A percentile compares a stretch with the other conserved stretches of the same genome.
Conservation (phyloP, 192 early-diverging fungal species). For the Irineochytrium annulatum region DNA sequence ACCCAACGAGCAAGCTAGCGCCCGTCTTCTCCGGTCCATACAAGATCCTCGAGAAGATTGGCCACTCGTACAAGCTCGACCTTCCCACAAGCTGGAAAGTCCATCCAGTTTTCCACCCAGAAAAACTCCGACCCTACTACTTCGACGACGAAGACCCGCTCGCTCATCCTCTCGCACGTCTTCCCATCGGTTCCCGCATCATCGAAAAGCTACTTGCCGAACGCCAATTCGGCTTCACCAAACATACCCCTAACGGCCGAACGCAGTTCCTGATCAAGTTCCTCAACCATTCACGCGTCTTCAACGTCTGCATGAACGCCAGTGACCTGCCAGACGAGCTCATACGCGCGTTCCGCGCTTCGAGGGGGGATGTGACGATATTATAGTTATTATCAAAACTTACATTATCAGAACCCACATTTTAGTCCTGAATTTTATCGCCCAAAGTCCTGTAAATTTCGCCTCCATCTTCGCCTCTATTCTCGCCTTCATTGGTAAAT, state of each 20-base stretch:
- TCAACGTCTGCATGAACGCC: conserved; percentile 28
- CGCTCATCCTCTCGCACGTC: conserved; percentile 40
- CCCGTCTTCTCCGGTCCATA: conserved; percentile 10
- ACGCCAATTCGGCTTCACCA: neutral
- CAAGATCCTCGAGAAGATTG: conserved; percentile 3
- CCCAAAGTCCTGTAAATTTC: no score
- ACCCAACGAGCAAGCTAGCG: conserved; percentile 12
- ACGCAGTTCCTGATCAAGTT: neutral
- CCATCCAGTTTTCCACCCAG: conserved; percentile 16
- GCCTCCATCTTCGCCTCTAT: no score
- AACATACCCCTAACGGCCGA: neutral
- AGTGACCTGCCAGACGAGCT: neutral
- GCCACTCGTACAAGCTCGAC: conserved; percentile 5
- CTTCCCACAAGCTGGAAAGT: conserved; percentile 9
- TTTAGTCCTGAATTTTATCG: no score
- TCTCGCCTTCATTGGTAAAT: no score
- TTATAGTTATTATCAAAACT: no score
- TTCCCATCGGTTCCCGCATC: neutral
- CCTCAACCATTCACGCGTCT: conserved; percentile 26
- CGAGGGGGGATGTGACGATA: no score
- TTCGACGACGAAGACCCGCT: conserved; percentile 36
- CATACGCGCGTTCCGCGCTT: no score
- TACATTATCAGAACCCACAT: no score
- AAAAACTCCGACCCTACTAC: conserved; percentile 9
- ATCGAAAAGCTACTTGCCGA: neutral